Conservation (phyloP, 306 rosid genomes). For the Lupinus albus region DNA sequence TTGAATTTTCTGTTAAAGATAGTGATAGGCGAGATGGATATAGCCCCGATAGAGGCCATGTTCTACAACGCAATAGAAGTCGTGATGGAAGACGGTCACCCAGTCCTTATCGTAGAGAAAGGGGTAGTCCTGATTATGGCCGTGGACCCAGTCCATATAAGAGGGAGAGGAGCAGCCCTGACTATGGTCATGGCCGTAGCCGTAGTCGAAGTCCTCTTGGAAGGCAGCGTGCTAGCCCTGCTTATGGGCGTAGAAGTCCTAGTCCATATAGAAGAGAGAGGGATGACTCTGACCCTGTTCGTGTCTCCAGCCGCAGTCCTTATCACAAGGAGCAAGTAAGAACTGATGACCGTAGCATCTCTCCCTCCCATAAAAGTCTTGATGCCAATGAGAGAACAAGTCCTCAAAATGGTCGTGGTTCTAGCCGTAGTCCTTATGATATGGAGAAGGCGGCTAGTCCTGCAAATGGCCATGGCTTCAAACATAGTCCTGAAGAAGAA, state of each 20-base stretch:
- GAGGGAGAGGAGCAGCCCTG: slow-evolving; percentile 80
- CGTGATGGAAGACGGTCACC: slow-evolving; percentile 84
- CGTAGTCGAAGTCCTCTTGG: slow-evolving; percentile 65
- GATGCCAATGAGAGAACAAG: slow-evolving; percentile 48
- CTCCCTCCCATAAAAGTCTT: slow-evolving; percentile 57
- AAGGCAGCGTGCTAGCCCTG: slow-evolving; percentile 66
- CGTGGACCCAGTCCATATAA: slow-evolving; percentile 71
- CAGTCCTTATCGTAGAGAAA: slow-evolving; percentile 82
- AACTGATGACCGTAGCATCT: slow-evolving; percentile 36
- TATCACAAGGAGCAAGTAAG: slow-evolving; percentile 48
- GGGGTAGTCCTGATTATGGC: slow-evolving; percentile 99
- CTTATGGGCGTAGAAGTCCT: slow-evolving; percentile 58
- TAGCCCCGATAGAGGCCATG: slow-evolving; percentile 82
- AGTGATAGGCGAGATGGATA: slow-evolving; percentile 74
- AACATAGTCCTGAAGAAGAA: slow-evolving; percentile 54
- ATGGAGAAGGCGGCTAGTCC: slow-evolving; percentile 57
- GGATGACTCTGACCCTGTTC: slow-evolving; percentile 52
- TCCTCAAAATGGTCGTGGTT: slow-evolving; percentile 45
- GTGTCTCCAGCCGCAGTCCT: slow-evolving; percentile 50
- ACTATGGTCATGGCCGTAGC: slow-evolving; percentile 67
- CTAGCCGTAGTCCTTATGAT: slow-evolving; percentile 54
- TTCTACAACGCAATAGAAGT: slow-evolving; percentile 66
- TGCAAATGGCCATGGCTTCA: slow-evolving; percentile 56
- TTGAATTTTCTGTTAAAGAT: slow-evolving; percentile 86
- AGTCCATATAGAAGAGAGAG: slow-evolving; percentile 71